Evolutionary conservation across 2,329 filamentous ascomycete species (phyloP), one percentile per base, ranked within the genome.

Genomic region (Xylogone sp.): DNA sequence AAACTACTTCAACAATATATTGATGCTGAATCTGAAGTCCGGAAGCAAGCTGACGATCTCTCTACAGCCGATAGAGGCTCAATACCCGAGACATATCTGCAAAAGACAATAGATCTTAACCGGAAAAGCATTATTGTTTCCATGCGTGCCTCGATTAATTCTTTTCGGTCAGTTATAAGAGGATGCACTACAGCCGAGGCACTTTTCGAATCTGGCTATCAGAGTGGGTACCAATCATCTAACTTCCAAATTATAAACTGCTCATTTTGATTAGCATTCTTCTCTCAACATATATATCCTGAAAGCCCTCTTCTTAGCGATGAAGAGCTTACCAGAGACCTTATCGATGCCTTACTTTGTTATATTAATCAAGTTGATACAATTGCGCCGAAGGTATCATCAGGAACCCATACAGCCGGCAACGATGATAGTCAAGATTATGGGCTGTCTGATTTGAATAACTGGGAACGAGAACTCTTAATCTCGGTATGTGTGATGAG

Each of bases 1-100:
- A 77, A 81, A 52, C 72, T 82, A 20, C 65, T 83, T 42, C 71
- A 78, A 7, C 81, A 86, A 55, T 83, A 81, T 59, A 70, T 77
- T 7, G 48, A 53, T 5, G 50, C 55, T 22, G 63, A 64, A 22
- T 18, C 48, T 21, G 56, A 63, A 43, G 45, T 58, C 24, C 54
- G 62, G 6, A 48, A 53, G 31, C 60, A 63, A 50, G 59, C 59
- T 21, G 53, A 57, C 13, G 13, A 24, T 19, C 50, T 55, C 34
- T 42, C 46, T 13, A 46, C 43, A 20, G 19, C 9, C 10, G 50
- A 42, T 13, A 49, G 48, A 34, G 27, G 49, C n/a, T 42, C 44
- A 12, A 52, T 59, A 10, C 43, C 57, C 6, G 55, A 59, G 46
- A 43, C 47, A 19, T 42, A 16, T 43, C 43, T 55, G 8, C 55